A percentile compares a stretch with the other conserved stretches of the same genome.
phyloP scores from a whole-genome alignment of 345 rosid species.

The Citrus trifoliata region DNA sequence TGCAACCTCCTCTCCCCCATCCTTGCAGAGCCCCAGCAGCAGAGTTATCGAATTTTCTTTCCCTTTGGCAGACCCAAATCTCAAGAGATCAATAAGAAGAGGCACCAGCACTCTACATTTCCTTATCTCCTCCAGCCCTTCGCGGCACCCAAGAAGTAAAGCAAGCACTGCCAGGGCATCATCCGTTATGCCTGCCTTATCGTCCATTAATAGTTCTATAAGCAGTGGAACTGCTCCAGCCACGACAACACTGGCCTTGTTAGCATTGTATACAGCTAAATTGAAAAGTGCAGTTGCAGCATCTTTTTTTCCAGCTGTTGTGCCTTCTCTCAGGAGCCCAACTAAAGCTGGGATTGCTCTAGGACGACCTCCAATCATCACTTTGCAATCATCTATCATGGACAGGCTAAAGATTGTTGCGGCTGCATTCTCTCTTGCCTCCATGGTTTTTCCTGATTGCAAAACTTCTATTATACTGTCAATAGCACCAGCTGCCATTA shows the following conservation, averaged over 20 bases:
- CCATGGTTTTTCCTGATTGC: slow-evolving; percentile 59
- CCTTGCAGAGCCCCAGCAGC: slow-evolving; percentile 55
- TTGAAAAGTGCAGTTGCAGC: slow-evolving; percentile 59
- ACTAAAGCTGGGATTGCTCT: slow-evolving; percentile 51
- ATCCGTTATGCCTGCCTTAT: slow-evolving; percentile 66
- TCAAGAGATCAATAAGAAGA: slow-evolving; percentile 54
- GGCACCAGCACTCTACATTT: slow-evolving; percentile 50
- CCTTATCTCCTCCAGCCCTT: slow-evolving; percentile 51
- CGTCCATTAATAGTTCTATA: slow-evolving; percentile 53
- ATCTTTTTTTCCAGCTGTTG: slow-evolving; percentile 50
- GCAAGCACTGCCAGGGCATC: slow-evolving; percentile 53
- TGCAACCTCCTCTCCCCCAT: slow-evolving; percentile 59
- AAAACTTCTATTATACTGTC: slow-evolving; percentile 49
- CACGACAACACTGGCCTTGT: slow-evolving; percentile 39
- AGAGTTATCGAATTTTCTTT: slow-evolving; percentile 61
- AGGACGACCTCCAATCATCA: slow-evolving; percentile 42
- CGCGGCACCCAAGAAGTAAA: slow-evolving; percentile 36
- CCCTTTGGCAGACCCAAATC: slow-evolving; percentile 65
- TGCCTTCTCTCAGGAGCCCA: slow-evolving; percentile 52
- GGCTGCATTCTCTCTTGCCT: slow-evolving; percentile 70
- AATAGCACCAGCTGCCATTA: slow-evolving; percentile 68
- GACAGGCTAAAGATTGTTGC: slow-evolving; percentile 68
- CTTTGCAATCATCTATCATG: slow-evolving; percentile 50
- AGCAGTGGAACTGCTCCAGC: slow-evolving; percentile 59
- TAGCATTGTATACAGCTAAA: slow-evolving; percentile 46